Base-by-base conservation (phyloP, 495 filamentous ascomycete species). In the Penicillium silybi region DNA sequence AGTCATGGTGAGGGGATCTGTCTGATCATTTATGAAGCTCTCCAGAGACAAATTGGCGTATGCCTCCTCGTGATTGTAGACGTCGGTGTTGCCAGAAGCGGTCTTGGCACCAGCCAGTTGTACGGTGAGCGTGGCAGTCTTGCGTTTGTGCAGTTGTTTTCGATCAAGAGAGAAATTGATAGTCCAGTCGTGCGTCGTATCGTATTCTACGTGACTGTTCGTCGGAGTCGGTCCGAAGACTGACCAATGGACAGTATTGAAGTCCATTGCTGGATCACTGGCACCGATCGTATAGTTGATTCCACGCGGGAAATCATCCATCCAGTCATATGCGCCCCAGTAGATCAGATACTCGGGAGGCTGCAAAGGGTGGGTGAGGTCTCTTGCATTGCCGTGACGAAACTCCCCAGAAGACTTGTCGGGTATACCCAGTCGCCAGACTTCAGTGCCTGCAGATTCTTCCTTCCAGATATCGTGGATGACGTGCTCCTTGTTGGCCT, bases 31-130 rank as follows among this genome's bases (percentile, higher is more conserved):
- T 51, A 67, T 59, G 39, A 61, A 66, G 44, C 67, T 67, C 43
- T 67, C 60, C 34, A 69, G 54, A 19, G 64, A 56, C 9, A 82
- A 45, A 50, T 83, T 75, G 6, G 64, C 61, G 49, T 73, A 77
- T 9, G 68, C 64, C 57, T 82, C 70, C 1, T 53, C 59, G 7
- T 66, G 58, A 53, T 76, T 80, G 52, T 63, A 77, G 5, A 75
- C 69, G 61, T 82, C 81, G 1, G 80, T 75, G 57, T 83, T 84
- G 0, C 80, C 78, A 0, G 73, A 69, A 2, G 78, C 81, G 0
- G 76, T 80, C 62, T 84, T 83, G 2, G 74, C 78, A 6, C 74
- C 80, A 1, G 78, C 80, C 2, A 83, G 65, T 56, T 83, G 79
- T 17, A 83, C 69, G 2, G 78, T 82, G 38, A 83, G 66, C 0